These are phyloP conservation scores for Apophysomyces sp. DNA, from an alignment of 371 early-diverging fungal species.

Conservation along the genomic window DNA sequence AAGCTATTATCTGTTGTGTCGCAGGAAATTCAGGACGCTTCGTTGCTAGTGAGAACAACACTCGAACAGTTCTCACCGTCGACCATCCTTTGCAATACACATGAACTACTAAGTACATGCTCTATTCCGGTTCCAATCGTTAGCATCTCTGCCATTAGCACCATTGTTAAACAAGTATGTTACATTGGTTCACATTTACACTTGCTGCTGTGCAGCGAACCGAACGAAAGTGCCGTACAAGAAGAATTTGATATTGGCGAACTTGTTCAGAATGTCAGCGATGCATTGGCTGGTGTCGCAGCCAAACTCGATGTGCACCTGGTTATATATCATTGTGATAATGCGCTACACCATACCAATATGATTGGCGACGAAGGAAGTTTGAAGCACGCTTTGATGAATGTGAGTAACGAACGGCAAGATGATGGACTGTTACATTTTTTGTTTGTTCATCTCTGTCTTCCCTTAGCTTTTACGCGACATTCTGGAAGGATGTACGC, in stretches of 20 bases:
- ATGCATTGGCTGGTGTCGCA: slow-evolving; percentile 55
- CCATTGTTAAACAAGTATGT: slow-evolving; percentile 31
- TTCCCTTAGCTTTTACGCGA: slow-evolving; percentile 36
- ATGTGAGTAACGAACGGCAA: slow-evolving; percentile 34
- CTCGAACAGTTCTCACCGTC: slow-evolving; percentile 44
- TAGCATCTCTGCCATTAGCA: slow-evolving; percentile 36
- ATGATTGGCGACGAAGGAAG: slow-evolving; percentile 55
- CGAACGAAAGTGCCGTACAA: not conserved
- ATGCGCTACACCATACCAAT: slow-evolving; percentile 43
- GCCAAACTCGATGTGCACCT: slow-evolving; percentile 51
- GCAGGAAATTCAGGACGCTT: slow-evolving; percentile 50
- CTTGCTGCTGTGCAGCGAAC: slow-evolving; percentile 9
- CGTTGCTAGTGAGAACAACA: slow-evolving; percentile 42
- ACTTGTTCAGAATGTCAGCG: slow-evolving; percentile 53
- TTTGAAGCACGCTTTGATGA: slow-evolving; percentile 52
- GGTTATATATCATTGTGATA: slow-evolving; percentile 53
- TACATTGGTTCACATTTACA: slow-evolving; percentile 27
- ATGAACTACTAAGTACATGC: slow-evolving; percentile 42
- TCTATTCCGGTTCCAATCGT: slow-evolving; percentile 41
- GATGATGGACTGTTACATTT: not conserved
- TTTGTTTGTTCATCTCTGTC: not conserved
- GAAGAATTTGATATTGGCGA: slow-evolving; percentile 59
- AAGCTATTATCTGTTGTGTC: slow-evolving; percentile 10
- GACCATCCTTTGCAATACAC: slow-evolving; percentile 26
- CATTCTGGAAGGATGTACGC: slow-evolving; percentile 35